Base-by-base conservation (phyloP, 306 rosid genomes). In the Lathyrus tuberosus region DNA sequence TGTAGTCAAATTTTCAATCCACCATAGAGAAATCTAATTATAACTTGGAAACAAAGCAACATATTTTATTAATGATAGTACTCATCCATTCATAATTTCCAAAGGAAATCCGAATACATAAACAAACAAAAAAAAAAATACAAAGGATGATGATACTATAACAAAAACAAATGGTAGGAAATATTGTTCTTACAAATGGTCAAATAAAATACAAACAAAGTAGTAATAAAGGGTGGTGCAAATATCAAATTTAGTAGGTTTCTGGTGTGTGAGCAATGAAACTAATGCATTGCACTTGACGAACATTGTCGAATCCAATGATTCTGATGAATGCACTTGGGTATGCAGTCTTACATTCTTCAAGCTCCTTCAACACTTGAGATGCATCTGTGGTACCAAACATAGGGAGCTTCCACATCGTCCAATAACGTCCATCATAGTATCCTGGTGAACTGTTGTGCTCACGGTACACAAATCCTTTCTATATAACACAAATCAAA, bases 321-420 rank as follows among this genome's bases (percentile, higher is more conserved):
- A 94, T 82, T 8, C 97, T 66, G 70, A 90, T 2, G 80, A 71
- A 81, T 1, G 82, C 8, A 0, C 0, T 1, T 0, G 99, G 99
- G 84, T 91, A 69, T 0, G 0, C 28, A 44, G 66, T 86, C 73
- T 48, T 79, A 72, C 6, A 18, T 62, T 91, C 97, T 0, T 74
- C 54, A 2, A 89, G 22, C 78, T 94, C 92, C 17, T 16, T 20
- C 56, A 80, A 0, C 35, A 91, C 97, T 49, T 94, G 97, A 8
- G 78, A 0, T 0, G 92, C 0, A 42, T 91, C 96, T 0, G 76
- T 91, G 91, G 89, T 78, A 0, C 95, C 99, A 53, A 71, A 94
- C 96, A 91, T 79, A n/a, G 99, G 97, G 7, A 94, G 78, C 86
- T 88, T 94, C 95, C 97, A 91, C 97, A 94, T 94, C 16, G 91